Percentiles rank a stretch among this genome's conserved stretches.
These are phyloP conservation scores for Fusarium bulbicola DNA, from an alignment of 2,329 filamentous ascomycete genomes.

Conservation along the genomic window DNA sequence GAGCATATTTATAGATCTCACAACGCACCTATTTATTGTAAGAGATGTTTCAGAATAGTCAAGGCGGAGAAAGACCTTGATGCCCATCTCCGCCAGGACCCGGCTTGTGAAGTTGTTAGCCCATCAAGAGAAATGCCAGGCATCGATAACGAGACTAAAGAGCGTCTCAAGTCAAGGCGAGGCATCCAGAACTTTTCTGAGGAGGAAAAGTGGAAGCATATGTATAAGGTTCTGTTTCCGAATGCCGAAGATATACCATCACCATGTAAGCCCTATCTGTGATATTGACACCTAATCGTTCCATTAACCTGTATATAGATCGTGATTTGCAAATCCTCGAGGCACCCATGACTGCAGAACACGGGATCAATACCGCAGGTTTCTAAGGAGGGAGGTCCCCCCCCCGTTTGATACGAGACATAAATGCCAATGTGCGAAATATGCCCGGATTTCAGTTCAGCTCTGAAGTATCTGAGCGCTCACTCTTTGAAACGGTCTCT, in stretches of 20 bases:
- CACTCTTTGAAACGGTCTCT: not conserved
- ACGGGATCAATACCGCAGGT: not conserved
- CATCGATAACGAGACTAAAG: not conserved
- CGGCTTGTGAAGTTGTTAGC: not conserved
- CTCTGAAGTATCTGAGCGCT: not conserved
- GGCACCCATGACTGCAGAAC: not conserved
- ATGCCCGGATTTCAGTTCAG: not conserved
- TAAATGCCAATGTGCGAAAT: not conserved
- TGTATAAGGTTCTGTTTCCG: slow-evolving; percentile 27
- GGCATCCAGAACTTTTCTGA: slow-evolving; percentile 6
- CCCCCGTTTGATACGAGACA: not conserved
- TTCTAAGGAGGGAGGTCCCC: slow-evolving; percentile 14
- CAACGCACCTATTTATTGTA: slow-evolving; percentile 10
- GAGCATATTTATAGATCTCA: slow-evolving; percentile 24
- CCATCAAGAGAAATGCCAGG: not conserved
- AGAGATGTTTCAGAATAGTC: slow-evolving; percentile 13
- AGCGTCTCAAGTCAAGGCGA: slow-evolving; percentile 2
- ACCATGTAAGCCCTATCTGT: slow-evolving; percentile 3
- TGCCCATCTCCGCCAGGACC: slow-evolving; percentile 6
- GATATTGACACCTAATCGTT: not conserved
- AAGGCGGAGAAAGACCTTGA: not conserved
- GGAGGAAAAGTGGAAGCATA: slow-evolving; percentile 16
- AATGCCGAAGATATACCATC: not conserved
- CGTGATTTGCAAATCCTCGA: not conserved
- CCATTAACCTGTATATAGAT: not conserved